Conservation (phyloP, 495 filamentous ascomycete genomes). For the Neurospora tetraspora region DNA sequence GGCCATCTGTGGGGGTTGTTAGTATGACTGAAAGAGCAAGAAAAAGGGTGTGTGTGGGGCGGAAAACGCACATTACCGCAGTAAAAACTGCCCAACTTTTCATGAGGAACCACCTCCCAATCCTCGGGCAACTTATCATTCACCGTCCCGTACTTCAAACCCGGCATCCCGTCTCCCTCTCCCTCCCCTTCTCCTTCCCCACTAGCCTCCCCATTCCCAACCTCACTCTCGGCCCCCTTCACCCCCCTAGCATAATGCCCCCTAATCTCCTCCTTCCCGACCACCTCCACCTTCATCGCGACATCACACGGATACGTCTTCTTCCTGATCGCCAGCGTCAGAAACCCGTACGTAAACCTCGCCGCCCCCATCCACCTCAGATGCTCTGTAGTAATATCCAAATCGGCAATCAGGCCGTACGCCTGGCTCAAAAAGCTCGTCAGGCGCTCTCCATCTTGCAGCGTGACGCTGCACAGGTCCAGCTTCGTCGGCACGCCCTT, state of each 20-base stretch:
- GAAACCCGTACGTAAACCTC: constrained; percentile 76
- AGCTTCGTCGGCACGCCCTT: constrained; percentile 76
- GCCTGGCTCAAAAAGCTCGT: constrained; percentile 89
- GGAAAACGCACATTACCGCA: constrained; percentile 58
- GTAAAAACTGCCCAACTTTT: constrained; percentile 86
- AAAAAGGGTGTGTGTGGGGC: neutral
- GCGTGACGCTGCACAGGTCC: constrained; percentile 76
- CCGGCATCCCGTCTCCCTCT: constrained; percentile 56
- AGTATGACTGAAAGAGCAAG: constrained; percentile 1
- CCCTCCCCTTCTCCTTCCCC: constrained; percentile 5
- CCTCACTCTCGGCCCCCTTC: constrained; percentile 1
- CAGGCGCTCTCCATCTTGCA: constrained; percentile 56
- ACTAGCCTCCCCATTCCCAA: constrained; percentile 7
- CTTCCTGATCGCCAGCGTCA: constrained; percentile 59
- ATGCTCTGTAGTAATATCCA: constrained; percentile 80
- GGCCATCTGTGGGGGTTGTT: constrained; percentile 49
- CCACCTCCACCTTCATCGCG: constrained; percentile 67
- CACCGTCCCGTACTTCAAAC: constrained; percentile 68
- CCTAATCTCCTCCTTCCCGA: constrained; percentile 66
- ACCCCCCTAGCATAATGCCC: constrained; percentile 46
- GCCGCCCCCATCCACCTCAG: constrained; percentile 83
- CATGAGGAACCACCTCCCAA: constrained; percentile 61
- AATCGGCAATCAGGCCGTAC: constrained; percentile 81
- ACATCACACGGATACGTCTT: constrained; percentile 82
- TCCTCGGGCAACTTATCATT: constrained; percentile 62